Evolutionary conservation across 2,329 filamentous ascomycete species (phyloP), one percentile per base, ranked within the genome.

Genomic region (Chaetomiaceae sp.): DNA sequence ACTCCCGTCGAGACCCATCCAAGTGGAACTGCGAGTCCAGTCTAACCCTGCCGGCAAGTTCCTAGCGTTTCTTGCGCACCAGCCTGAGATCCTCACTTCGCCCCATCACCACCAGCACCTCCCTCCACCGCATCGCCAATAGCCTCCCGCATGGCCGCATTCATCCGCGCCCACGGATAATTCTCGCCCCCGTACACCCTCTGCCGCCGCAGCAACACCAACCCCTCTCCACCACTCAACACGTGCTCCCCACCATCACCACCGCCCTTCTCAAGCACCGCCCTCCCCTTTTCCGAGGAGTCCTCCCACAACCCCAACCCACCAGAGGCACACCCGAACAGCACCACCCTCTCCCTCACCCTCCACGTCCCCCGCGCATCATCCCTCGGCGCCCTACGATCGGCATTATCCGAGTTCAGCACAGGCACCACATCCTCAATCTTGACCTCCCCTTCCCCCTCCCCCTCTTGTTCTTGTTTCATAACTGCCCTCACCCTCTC

Each of bases 121-220:
- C 5, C 11, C 14, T n/a, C 37, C 15, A 12, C 29, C n/a, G 6
- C 31, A 5, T 14, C 25, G 17, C 17, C 27, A 15, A 42, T 11
- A 1, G 34, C 39, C 27, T 22, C 33, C 27, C 14, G n/a, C 23
- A 53, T 8, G 14, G 40, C 49, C 37, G 40, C 19, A 7, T 14
- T 17, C 12, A 57, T 57, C n/a, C 47, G 47, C 15, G 2, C 15
- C 58, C 58, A 60, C 15, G 46, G 49, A 25, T 61, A 60, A 36
- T 62, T 56, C 34, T 60, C 59, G 3, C 38, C 47, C 3, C 61
- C 61, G 49, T 62, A 64, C 3, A 63, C 59, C 45, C 50, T 59
- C 51, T 64, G 61, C 40, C 27, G 55, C 38, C 29, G 47, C 44
- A 62, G 19, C 11, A 57, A 45, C 22, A 58, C 37, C 23, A 58